Conservation (phyloP, 495 filamentous ascomycete genomes). For the Entonaema liquescens region DNA sequence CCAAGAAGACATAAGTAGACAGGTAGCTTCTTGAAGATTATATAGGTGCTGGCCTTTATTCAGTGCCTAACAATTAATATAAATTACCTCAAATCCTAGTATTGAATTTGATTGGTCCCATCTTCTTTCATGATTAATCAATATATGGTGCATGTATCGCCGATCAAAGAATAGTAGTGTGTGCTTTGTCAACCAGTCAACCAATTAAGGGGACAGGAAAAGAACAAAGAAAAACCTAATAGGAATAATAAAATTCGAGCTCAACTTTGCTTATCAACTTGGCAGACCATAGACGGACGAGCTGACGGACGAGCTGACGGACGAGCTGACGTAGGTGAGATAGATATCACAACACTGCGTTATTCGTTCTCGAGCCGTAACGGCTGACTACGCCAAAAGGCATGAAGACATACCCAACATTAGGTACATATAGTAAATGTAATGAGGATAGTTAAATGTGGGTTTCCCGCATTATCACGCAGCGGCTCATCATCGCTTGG, state of each 20-base stretch:
- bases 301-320: not conserved
- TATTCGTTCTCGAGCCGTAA: not conserved
- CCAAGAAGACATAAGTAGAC: not conserved
- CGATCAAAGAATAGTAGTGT: not conserved
- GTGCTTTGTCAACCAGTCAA: not conserved
- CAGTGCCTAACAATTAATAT: not conserved
- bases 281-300: not conserved
- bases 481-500: conserved; percentile 37
- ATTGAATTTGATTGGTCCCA: not conserved
- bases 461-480: conserved; percentile 38
- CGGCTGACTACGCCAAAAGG: conserved; percentile 14
- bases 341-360: conserved; percentile 1
- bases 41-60: not conserved
- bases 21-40: not conserved
- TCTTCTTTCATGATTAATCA: not conserved
- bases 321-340: not conserved
- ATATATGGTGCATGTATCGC: not conserved
- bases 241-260: not conserved
- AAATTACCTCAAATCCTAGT: not conserved
- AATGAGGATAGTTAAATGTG: conserved; percentile 18
- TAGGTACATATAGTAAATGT: no score
- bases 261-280: not conserved
- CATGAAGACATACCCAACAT: no score
- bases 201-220: not conserved
- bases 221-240: not conserved